Conservation (phyloP, 441 rosid species). For the Pelargonium citronellum region DNA sequence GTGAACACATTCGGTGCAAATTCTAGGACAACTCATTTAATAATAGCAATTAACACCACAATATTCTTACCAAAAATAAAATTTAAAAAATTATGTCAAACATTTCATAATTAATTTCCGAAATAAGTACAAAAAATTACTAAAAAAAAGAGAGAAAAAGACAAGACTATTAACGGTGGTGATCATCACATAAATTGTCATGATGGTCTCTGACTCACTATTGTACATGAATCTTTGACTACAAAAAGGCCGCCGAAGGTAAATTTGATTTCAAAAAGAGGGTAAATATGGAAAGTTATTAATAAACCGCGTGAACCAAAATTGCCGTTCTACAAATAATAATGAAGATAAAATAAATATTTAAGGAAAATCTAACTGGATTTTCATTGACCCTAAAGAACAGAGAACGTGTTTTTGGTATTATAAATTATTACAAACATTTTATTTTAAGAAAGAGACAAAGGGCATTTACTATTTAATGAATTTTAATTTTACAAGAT, state of each 20-base stretch:
- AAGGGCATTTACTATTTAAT: constrained; percentile 19
- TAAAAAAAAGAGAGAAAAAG: too few species aligned
- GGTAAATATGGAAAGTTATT: constrained; percentile 23
- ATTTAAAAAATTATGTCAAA: not conserved
- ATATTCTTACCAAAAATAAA: not conserved
- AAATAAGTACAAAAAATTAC: not conserved
- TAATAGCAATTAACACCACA: not conserved
- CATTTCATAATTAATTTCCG: not conserved
- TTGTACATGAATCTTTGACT: not conserved
- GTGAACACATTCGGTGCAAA: too few species aligned
- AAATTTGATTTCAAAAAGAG: constrained; percentile 10
- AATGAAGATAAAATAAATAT: not conserved
- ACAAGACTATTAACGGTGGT: too few species aligned
- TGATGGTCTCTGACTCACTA: not conserved
- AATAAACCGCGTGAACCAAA: constrained; percentile 28
- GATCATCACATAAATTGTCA: too few species aligned
- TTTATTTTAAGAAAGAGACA: constrained; percentile 43
- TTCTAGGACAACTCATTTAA: not conserved
- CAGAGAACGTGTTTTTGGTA: too few species aligned
- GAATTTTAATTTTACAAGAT: constrained; percentile 26
- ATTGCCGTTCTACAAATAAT: not conserved
- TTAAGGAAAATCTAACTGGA: constrained; percentile 26
- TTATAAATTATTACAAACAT: too few species aligned
- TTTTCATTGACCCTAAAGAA: constrained; percentile 16
- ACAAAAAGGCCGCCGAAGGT: not conserved